Evolutionary conservation across 306 rosid species (phyloP).

Genomic region (Lagenaria siceraria): DNA sequence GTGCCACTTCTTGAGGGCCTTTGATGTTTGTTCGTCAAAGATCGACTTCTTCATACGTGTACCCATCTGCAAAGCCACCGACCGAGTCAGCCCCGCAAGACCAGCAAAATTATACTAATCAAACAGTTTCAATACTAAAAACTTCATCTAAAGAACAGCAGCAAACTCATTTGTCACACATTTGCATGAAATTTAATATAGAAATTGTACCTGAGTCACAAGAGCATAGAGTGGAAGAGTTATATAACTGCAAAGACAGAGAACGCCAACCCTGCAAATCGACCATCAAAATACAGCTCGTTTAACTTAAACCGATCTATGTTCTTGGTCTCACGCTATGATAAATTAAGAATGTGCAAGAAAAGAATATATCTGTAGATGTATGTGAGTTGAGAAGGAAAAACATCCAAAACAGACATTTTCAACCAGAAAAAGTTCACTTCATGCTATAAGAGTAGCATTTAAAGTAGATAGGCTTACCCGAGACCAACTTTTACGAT

Average conservation of each 20-base stretch:
- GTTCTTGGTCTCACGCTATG: neutral
- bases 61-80: conserved; percentile 57
- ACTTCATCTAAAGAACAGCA: neutral
- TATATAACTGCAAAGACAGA: conserved; percentile 75
- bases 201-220: conserved; percentile 62
- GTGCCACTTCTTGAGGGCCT: conserved; percentile 78
- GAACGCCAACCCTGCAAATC: conserved; percentile 39
- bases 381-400: neutral
- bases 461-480: conserved; percentile 27
- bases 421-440: neutral
- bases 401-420: neutral
- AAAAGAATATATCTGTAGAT: neutral
- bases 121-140: neutral
- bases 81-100: neutral
- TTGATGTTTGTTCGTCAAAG: conserved; percentile 80
- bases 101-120: neutral
- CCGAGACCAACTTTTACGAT: conserved; percentile 45
- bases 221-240: conserved; percentile 92
- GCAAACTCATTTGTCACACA: neutral
- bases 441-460: neutral
- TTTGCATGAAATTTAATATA: neutral
- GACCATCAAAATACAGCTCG: neutral
- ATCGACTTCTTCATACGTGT: conserved; percentile 63
- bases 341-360: neutral
- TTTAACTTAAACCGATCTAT: neutral